phyloP scores from a whole-genome alignment of 75 land plant genomes.

The Cupressus sempervirens region DNA sequence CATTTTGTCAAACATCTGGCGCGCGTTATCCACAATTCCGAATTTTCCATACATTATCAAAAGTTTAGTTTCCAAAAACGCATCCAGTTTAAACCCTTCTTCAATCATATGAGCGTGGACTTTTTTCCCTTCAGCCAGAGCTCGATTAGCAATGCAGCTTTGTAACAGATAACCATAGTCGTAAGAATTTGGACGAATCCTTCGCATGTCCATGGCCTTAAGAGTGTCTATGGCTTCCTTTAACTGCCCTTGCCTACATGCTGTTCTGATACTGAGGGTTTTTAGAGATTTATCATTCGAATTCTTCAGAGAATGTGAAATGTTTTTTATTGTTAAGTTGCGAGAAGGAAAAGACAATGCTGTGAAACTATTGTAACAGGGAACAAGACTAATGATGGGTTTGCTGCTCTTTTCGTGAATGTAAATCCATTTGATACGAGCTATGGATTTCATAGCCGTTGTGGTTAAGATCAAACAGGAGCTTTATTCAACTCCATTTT shows the following conservation, averaged over 20 bases:
- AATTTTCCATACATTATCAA: background rate
- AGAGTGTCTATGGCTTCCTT: background rate
- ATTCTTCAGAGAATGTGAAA: too few relatives aligned
- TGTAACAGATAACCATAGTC: constrained; percentile 1
- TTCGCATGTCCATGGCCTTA: background rate
- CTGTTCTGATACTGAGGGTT: background rate
- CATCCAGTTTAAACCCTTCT: background rate
- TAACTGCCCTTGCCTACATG: background rate
- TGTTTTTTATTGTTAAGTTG: background rate
- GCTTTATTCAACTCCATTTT: background rate
- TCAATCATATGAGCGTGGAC: background rate
- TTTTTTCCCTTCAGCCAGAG: constrained; percentile 1
- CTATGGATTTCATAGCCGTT: background rate
- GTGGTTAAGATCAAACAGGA: background rate
- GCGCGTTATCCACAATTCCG: background rate
- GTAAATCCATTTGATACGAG: background rate
- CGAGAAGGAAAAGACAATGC: background rate
- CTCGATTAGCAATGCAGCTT: background rate
- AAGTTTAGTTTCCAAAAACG: background rate
- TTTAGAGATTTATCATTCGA: background rate
- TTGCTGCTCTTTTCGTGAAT: background rate
- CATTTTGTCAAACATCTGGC: constrained; percentile 46
- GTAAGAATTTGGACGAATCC: constrained; percentile 1
- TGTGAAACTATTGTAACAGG: background rate
- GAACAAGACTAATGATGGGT: background rate